These are phyloP conservation scores for Umbelopsis sp. DNA, from an alignment of 192 early-diverging fungal genomes.

Conservation along the genomic window DNA sequence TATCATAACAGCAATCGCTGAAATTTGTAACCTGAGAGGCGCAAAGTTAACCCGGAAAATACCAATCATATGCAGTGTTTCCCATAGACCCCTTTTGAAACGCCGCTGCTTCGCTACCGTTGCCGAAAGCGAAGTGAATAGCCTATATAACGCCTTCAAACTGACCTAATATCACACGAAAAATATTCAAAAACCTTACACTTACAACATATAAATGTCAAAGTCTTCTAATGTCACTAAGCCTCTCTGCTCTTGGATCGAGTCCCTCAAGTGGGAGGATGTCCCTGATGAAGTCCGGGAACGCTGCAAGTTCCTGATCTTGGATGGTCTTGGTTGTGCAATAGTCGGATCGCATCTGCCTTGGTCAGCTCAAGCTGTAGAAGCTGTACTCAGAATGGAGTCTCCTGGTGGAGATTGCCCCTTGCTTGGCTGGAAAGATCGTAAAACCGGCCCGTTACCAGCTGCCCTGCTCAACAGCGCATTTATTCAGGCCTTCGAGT, in stretches of 20 bases:
- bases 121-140: too few relatives aligned
- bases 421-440: constrained; percentile 20
- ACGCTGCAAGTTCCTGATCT: constrained; percentile 20
- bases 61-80: too few relatives aligned
- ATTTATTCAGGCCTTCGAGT: constrained; percentile 29
- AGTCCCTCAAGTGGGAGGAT: constrained; percentile 10
- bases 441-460: constrained; percentile 16
- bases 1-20: too few relatives aligned
- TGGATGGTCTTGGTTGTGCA: constrained; percentile 26
- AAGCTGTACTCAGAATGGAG: constrained; percentile 27
- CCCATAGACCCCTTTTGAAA: too few relatives aligned
- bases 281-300: constrained; percentile 7
- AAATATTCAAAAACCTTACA: too few relatives aligned
- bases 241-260: constrained; percentile 11
- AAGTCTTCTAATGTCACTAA: background rate
- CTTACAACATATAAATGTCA: too few relatives aligned
- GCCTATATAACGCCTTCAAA: too few relatives aligned
- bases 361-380: constrained; percentile 19
- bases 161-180: too few relatives aligned
- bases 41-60: too few relatives aligned
- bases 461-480: constrained; percentile 24
- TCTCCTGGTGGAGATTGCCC: constrained; percentile 1
- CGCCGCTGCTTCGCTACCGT: too few relatives aligned
- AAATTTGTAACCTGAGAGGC: too few relatives aligned
- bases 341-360: constrained; percentile 17